Percentiles rank a stretch among this genome's conserved stretches.
Evolutionary conservation across 202 grass and related monocot species (phyloP).

Genomic region (Elaeis oleifera): DNA sequence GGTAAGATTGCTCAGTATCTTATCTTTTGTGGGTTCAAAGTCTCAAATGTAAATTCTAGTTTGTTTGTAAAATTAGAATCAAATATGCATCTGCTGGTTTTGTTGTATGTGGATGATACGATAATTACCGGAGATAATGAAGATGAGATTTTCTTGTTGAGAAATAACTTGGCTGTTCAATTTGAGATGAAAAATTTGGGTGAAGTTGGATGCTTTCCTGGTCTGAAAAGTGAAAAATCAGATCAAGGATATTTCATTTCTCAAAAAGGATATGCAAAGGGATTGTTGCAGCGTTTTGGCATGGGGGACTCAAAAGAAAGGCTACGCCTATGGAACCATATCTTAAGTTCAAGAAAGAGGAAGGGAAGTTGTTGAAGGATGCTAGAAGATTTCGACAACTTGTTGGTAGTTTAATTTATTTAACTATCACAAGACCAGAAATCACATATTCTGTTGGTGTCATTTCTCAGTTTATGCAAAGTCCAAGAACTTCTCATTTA

Average conservation of each 20-base stretch:
- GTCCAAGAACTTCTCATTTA: too few relatives aligned
- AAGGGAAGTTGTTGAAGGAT: too few relatives aligned
- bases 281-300: not conserved
- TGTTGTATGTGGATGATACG: not conserved
- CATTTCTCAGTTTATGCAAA: too few relatives aligned
- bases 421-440: not conserved
- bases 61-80: not conserved
- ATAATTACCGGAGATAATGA: not conserved
- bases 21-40: not conserved
- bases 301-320: not conserved
- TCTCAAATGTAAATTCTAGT: not conserved
- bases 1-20: too few relatives aligned
- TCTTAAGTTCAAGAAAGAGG: not conserved
- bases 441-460: too few relatives aligned
- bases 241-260: too few relatives aligned
- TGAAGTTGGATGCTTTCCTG: not conserved
- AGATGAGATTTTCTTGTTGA: not conserved
- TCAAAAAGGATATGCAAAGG: too few relatives aligned
- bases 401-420: not conserved
- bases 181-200: slow-evolving; percentile 1
- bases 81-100: not conserved
- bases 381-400: too few relatives aligned
- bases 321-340: not conserved
- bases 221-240: not conserved
- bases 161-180: not conserved